Conservation (phyloP, 768 basidiomycete species). For the Tulasnella sp. region DNA sequence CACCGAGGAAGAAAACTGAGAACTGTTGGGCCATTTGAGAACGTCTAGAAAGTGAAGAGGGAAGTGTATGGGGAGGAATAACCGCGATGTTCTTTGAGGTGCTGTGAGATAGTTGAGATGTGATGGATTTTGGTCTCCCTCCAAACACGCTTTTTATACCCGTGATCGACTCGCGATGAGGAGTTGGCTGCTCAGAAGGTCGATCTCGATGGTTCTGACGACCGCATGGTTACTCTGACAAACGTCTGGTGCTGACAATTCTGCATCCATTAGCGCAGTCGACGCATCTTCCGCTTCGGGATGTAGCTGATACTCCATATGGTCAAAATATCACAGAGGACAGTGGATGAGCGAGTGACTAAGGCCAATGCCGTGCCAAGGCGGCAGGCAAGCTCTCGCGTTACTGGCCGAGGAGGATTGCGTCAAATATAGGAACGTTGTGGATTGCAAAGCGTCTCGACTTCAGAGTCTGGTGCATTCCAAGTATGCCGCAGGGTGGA, state of each 20-base stretch:
- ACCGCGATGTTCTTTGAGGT: neutral
- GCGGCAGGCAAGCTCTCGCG: too few species aligned
- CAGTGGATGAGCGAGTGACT: neutral
- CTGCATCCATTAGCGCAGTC: neutral
- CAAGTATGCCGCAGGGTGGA: neutral
- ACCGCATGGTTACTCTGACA: neutral
- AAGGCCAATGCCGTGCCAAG: neutral
- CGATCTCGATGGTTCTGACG: neutral
- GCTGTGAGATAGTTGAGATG: neutral
- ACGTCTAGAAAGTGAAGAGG: neutral
- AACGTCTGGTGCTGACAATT: neutral
- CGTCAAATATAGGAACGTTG: neutral
- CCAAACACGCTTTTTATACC: neutral
- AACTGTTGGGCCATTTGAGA: neutral
- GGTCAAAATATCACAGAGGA: neutral
- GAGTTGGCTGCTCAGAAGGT: neutral
- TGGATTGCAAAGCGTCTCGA: neutral
- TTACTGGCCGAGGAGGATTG: neutral
- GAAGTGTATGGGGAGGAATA: neutral
- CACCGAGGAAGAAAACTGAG: conserved; percentile 21
- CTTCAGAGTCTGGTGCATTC: neutral
- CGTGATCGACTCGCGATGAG: neutral
- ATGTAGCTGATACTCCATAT: neutral
- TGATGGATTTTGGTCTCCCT: neutral
- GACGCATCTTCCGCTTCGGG: neutral